Conservation (phyloP, 106 monocot species). For the Gastrodia elata region DNA sequence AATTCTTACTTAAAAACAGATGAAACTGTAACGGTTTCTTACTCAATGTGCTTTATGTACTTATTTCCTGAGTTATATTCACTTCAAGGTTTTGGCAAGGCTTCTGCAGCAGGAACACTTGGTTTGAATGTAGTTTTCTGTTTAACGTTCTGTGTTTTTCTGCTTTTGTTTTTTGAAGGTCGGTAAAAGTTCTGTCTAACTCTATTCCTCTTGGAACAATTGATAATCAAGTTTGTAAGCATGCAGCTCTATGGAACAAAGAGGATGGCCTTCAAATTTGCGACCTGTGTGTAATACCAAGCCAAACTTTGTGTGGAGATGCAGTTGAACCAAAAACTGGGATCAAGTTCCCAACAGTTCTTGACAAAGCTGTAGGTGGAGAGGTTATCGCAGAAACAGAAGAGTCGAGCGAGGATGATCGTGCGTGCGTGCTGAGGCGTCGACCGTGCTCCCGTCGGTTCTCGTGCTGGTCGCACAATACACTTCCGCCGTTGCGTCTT, state of each 20-base stretch:
- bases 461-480: too few species aligned
- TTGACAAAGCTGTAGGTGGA: constrained; percentile 29
- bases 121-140: neutral
- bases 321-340: constrained; percentile 82
- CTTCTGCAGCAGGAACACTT: neutral
- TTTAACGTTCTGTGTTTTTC: constrained; percentile 3
- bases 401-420: too few species aligned
- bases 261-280: constrained; percentile 29
- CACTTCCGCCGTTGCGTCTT: too few species aligned
- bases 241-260: constrained; percentile 5
- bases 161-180: constrained; percentile 27
- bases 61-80: neutral
- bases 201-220: constrained; percentile 29
- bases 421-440: too few species aligned
- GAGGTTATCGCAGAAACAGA: too few species aligned
- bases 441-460: too few species aligned
- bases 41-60: neutral
- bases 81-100: neutral
- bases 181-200: constrained; percentile 48
- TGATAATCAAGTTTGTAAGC: constrained; percentile 17
- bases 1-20: neutral
- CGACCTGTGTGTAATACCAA: constrained; percentile 25
- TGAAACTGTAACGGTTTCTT: neutral
- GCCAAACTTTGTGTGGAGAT: constrained; percentile 35
- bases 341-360: constrained; percentile 71